A percentile compares a stretch with the other conserved stretches of the same genome.
These are phyloP conservation scores for Tripterygium wilfordii DNA, from an alignment of 177 flowering plant species.

Conservation along the genomic window DNA sequence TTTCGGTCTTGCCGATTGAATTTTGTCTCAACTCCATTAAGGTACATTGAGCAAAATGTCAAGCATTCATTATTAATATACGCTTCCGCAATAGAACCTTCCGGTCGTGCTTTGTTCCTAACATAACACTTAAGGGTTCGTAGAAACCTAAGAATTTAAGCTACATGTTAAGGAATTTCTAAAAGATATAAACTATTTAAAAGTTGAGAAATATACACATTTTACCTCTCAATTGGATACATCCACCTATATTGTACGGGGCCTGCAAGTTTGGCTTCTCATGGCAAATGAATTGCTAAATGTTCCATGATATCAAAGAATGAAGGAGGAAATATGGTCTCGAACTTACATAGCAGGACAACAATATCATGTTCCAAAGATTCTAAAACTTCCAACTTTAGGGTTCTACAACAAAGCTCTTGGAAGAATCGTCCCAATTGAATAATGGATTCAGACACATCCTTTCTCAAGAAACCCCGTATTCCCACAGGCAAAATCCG, in stretches of 20 bases:
- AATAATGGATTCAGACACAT: background rate
- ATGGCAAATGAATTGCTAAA: conserved; percentile 4
- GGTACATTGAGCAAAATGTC: too few species aligned
- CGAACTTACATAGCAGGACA: too few species aligned
- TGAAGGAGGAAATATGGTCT: conserved; percentile 2
- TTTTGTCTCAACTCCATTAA: too few species aligned
- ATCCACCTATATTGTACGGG: conserved; percentile 9
- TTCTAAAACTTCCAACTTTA: background rate
- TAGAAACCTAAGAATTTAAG: too few species aligned
- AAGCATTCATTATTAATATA: too few species aligned
- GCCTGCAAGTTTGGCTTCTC: conserved; percentile 4
- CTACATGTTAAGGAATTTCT: too few species aligned
- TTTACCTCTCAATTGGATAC: conserved; percentile 7
- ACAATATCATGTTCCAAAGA: background rate
- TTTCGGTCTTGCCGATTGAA: too few species aligned
- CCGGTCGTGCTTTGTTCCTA: too few species aligned
- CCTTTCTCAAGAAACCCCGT: background rate
- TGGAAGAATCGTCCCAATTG: conserved; percentile 7
- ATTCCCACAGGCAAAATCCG: conserved; percentile 10
- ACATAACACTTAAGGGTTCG: too few species aligned
- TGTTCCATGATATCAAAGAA: conserved; percentile 8
- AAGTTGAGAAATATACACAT: too few species aligned
- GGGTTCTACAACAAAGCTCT: conserved; percentile 6
- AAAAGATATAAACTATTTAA: too few species aligned
- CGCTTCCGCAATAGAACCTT: too few species aligned